Conservation (phyloP, 1,284 basidiomycete species). For the Austroboletus novae-zelandiae region DNA sequence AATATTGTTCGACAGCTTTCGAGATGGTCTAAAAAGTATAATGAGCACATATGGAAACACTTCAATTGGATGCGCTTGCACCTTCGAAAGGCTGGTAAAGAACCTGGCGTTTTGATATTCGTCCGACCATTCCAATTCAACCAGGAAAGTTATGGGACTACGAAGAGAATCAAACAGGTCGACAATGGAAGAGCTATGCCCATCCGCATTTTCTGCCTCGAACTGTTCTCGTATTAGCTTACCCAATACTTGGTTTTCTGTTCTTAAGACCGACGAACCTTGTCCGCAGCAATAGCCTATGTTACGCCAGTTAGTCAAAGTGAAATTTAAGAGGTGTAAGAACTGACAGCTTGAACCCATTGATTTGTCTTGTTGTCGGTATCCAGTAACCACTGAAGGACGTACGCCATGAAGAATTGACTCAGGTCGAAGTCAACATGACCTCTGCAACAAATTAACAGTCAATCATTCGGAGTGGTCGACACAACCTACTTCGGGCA, state of each 20-base stretch:
- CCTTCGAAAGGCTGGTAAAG: slow-evolving; percentile 85
- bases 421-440: slow-evolving; percentile 66
- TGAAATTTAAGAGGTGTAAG: background rate
- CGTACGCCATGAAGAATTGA: slow-evolving; percentile 85
- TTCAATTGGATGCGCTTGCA: slow-evolving; percentile 26
- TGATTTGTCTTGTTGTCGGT: slow-evolving; percentile 89
- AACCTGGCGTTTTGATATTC: slow-evolving; percentile 88
- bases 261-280: slow-evolving; percentile 46
- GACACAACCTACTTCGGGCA: slow-evolving; percentile 60
- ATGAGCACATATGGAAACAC: slow-evolving; percentile 2
- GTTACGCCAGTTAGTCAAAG: slow-evolving; percentile 7
- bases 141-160: slow-evolving; percentile 86
- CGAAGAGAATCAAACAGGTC: slow-evolving; percentile 94
- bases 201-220: slow-evolving; percentile 77
- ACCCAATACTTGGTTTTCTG: background rate
- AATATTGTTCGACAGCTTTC: slow-evolving; percentile 92
- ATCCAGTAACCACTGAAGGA: slow-evolving; percentile 86
- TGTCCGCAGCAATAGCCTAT: slow-evolving; percentile 84
- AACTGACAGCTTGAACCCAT: slow-evolving; percentile 88
- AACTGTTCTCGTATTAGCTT: slow-evolving; percentile 53
- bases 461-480: background rate
- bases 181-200: slow-evolving; percentile 93
- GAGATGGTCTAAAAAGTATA: slow-evolving; percentile 69
- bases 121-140: slow-evolving; percentile 91
- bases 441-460: slow-evolving; percentile 34